Conservation (phyloP, 2,329 filamentous ascomycete species). For the Neopestalotiopsis clavispora region DNA sequence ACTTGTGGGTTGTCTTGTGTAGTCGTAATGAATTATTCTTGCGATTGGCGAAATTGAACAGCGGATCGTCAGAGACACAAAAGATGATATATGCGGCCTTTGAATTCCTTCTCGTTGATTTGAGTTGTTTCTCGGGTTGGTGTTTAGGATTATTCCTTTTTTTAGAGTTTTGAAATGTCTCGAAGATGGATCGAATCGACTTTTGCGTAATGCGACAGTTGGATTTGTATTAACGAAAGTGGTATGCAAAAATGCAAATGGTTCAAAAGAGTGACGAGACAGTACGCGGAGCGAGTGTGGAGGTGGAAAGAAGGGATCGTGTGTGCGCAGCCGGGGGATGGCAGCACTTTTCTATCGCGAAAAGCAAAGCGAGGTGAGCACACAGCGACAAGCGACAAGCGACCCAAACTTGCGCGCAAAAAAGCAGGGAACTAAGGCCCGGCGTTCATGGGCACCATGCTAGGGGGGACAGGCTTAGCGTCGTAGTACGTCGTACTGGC, state of each 20-base stretch:
- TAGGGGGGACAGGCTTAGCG: neutral
- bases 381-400: neutral
- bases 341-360: conserved; percentile 10
- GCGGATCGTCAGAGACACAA: neutral
- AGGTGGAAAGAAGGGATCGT: conserved; percentile 6
- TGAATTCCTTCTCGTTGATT: neutral
- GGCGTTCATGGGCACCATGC: neutral
- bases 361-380: neutral
- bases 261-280: conserved; percentile 14
- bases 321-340: conserved; percentile 8
- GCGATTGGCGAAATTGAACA: neutral
- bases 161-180: neutral
- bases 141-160: neutral
- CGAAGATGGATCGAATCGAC: neutral
- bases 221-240: conserved; percentile 10
- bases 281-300: conserved; percentile 11
- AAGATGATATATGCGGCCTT: neutral
- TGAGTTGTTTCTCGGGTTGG: neutral
- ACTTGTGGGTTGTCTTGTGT: neutral
- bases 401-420: neutral
- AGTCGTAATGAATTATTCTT: neutral
- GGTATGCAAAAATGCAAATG: conserved; percentile 15
- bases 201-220: conserved; percentile 4
- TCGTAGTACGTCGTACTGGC: neutral
- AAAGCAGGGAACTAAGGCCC: neutral